Evolutionary conservation across 192 early-diverging fungal species (phyloP).

Genomic region (Coemansia sp.): DNA sequence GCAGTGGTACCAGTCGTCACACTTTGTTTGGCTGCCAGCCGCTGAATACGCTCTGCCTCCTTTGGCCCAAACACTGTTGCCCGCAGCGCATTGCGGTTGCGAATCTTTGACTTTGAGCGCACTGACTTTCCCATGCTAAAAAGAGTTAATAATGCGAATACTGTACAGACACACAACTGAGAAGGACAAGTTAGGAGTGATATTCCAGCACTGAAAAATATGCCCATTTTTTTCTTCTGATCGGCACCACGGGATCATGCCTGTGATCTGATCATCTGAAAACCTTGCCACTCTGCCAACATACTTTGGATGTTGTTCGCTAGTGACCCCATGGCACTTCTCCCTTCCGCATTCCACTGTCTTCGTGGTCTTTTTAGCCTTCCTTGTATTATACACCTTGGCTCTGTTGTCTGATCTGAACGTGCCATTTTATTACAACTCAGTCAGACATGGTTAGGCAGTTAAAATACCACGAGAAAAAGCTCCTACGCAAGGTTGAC

Average conservation of each 20-base stretch:
- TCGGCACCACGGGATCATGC: background rate
- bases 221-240: slow-evolving; percentile 8
- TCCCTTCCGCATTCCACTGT: no score
- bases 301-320: no score
- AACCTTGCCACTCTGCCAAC: no score
- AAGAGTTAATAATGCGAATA: background rate
- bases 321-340: no score
- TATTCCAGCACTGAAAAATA: background rate
- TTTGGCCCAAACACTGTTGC: slow-evolving; percentile 38
- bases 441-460: slow-evolving; percentile 57
- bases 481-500: slow-evolving; percentile 93
- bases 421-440: no score
- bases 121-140: slow-evolving; percentile 35
- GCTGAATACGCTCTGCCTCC: slow-evolving; percentile 47
- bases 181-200: background rate
- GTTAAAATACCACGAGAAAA: slow-evolving; percentile 92
- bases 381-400: no score
- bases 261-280: slow-evolving; percentile 13
- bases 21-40: slow-evolving; percentile 41
- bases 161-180: background rate
- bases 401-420: no score
- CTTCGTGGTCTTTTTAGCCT: no score
- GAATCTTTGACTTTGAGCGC: slow-evolving; percentile 48
- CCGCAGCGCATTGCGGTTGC: slow-evolving; percentile 39
- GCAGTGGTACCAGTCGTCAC: slow-evolving; percentile 11